Evolutionary conservation across 169 alveolate species (phyloP), one percentile per base, ranked within the genome.

Genomic region (Eimeria tenella): DNA sequence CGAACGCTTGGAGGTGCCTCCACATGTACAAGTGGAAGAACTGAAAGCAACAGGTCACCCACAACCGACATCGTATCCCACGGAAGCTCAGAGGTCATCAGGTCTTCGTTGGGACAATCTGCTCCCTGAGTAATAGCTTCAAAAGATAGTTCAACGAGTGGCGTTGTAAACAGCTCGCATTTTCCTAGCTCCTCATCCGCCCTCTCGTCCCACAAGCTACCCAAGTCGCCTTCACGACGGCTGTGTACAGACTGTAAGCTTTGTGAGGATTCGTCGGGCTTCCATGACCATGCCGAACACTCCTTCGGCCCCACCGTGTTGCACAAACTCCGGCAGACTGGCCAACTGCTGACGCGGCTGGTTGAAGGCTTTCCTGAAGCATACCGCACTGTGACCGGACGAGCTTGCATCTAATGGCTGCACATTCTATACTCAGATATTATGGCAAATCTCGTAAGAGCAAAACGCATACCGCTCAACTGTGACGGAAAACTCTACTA

Each of bases 291-390:
- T 6, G 79, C 23, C 5, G 77, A 25, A 15, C 91, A 83, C 77
- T 83, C 77, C 63, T 31, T 42, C n/a, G 74, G 56, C 13, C 91
- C 91, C 42, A 60, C 91, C 7, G 8, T 42, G 9, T 50, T 17
- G 77, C 91, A 83, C 91, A 52, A 83, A 83, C 79, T 83, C 25
- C 91, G 91, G 50, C 91, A 83, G 3, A 19, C 52, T 62, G 74
- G 91, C 91, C 91, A 83, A 50, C 74, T 62, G 62, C 58, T 60
- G n/a, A 25, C 60, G 56, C 77, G 91, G 50, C 91, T 62, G 63
- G 11, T 25, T 52, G 21, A n/a, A 11, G 79, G 53, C 11, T n/a
- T 23, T 4, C 91, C 91, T 83, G 91, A 25, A 11, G 31, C 55
- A 19, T 23, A 79, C 71, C 21, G 52, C 89, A 56, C 55, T 10